A percentile compares a stretch with the other conserved stretches of the same genome.
Conservation (phyloP, 2,329 filamentous ascomycete genomes). For the Bertia moriformis region DNA sequence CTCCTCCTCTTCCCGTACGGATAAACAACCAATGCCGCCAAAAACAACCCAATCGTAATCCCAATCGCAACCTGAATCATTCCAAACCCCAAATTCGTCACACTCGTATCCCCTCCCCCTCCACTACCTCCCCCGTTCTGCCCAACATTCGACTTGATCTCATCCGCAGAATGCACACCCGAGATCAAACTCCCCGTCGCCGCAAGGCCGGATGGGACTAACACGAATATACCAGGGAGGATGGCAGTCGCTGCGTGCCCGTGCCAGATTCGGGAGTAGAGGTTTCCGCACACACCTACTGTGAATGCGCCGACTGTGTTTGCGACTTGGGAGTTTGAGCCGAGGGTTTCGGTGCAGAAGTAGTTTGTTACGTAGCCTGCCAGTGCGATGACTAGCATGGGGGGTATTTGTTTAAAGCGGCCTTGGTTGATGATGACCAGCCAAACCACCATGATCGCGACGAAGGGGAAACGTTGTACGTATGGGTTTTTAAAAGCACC, state of each 20-base stretch:
- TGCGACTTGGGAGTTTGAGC: slow-evolving; percentile 58
- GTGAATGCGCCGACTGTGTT: slow-evolving; percentile 66
- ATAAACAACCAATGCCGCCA: slow-evolving; percentile 27
- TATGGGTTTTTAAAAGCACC: slow-evolving; percentile 25
- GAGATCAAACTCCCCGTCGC: slow-evolving; percentile 41
- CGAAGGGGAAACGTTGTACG: slow-evolving; percentile 38
- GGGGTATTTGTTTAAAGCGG: slow-evolving; percentile 62
- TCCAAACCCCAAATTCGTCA: slow-evolving; percentile 25
- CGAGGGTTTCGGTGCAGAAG: slow-evolving; percentile 53
- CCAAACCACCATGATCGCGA: slow-evolving; percentile 53
- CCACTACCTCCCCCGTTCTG: background rate
- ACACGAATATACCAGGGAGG: slow-evolving; percentile 71
- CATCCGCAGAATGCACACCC: slow-evolving; percentile 39
- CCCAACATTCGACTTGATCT: slow-evolving; percentile 15
- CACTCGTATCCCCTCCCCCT: slow-evolving; percentile 1
- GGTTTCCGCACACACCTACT: slow-evolving; percentile 64
- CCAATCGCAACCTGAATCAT: slow-evolving; percentile 30
- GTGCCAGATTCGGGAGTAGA: slow-evolving; percentile 48
- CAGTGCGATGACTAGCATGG: slow-evolving; percentile 62
- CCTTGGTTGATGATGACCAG: slow-evolving; percentile 69
- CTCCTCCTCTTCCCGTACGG: slow-evolving; percentile 26
- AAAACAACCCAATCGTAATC: slow-evolving; percentile 27
- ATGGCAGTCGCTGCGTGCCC: slow-evolving; percentile 73
- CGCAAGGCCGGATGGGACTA: slow-evolving; percentile 48
- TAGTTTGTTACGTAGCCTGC: slow-evolving; percentile 65